Conservation (phyloP, 108 stramenopile genomes). For the Pseudonitzschia multiseries region DNA sequence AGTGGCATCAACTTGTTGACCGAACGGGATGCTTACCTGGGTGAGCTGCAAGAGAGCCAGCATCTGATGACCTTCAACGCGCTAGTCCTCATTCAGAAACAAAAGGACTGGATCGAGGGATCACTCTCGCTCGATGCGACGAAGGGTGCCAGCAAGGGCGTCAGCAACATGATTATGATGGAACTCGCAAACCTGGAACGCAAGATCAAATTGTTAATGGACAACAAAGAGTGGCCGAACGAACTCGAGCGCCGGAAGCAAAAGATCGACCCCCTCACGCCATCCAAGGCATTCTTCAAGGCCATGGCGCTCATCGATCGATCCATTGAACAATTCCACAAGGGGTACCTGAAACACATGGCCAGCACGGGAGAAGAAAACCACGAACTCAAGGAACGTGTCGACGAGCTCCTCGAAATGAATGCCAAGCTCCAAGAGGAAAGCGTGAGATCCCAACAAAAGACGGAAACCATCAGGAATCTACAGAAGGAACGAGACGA, state of each 20-base stretch:
- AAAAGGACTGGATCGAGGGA: conserved; percentile 23
- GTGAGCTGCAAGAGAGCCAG: conserved; percentile 12
- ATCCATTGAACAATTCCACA: conserved; percentile 23
- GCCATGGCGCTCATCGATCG: conserved; percentile 12
- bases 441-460: background rate
- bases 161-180: background rate
- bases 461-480: conserved; percentile 13
- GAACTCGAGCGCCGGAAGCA: conserved; percentile 14
- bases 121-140: conserved; percentile 1
- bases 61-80: conserved; percentile 21
- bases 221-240: conserved; percentile 14
- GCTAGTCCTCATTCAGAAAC: conserved; percentile 17
- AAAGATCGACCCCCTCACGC: conserved; percentile 12
- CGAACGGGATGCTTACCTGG: conserved; percentile 8
- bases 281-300: conserved; percentile 21
- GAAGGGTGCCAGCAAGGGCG: conserved; percentile 10
- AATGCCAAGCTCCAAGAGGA: background rate
- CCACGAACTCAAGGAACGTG: conserved; percentile 4
- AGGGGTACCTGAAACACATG: conserved; percentile 5
- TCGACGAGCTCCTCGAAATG: background rate
- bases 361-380: conserved; percentile 10
- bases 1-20: conserved; percentile 9
- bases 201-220: conserved; percentile 15
- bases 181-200: conserved; percentile 17
- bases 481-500: conserved; percentile 16